Conservation (phyloP, 2,329 filamentous ascomycete species). For the Thielaviopsis ethacetica region DNA sequence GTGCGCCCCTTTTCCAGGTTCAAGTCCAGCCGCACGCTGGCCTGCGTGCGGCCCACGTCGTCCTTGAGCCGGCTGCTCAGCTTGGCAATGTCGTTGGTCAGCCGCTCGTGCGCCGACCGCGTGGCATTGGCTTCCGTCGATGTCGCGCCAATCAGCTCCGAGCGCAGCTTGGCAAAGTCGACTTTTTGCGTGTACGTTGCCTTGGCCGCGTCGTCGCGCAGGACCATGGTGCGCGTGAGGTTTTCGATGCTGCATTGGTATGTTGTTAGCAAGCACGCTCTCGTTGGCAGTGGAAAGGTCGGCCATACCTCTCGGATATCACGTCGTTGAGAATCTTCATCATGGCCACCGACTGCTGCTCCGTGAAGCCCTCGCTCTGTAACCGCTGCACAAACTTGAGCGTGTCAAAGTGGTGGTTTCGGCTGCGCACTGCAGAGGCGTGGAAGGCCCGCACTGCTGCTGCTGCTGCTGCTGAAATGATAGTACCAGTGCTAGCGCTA, state of each 20-base stretch:
- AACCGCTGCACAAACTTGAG: slow-evolving; percentile 90
- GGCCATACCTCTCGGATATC: slow-evolving; percentile 67
- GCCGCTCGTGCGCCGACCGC: slow-evolving; percentile 72
- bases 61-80: slow-evolving; percentile 77
- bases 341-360: slow-evolving; percentile 92
- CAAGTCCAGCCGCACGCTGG: slow-evolving; percentile 77
- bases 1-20: slow-evolving; percentile 96
- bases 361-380: slow-evolving; percentile 82
- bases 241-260: slow-evolving; percentile 61
- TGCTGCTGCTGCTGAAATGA: no score
- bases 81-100: slow-evolving; percentile 91
- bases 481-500: no score
- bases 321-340: slow-evolving; percentile 96
- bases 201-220: slow-evolving; percentile 80
- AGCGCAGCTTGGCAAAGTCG: slow-evolving; percentile 92
- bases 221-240: slow-evolving; percentile 91
- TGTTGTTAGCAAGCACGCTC: neutral
- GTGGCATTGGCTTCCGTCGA: slow-evolving; percentile 82
- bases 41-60: slow-evolving; percentile 88
- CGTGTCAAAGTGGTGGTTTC: slow-evolving; percentile 95
- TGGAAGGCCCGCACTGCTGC: slow-evolving; percentile 41
- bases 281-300: neutral
- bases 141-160: slow-evolving; percentile 82
- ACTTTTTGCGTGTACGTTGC: slow-evolving; percentile 78
- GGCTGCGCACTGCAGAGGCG: slow-evolving; percentile 38